A percentile compares a stretch with the other conserved stretches of the same genome.
Evolutionary conservation across 176 grass and related monocot genomes (phyloP).

Genomic region (Oryza glumipatula): DNA sequence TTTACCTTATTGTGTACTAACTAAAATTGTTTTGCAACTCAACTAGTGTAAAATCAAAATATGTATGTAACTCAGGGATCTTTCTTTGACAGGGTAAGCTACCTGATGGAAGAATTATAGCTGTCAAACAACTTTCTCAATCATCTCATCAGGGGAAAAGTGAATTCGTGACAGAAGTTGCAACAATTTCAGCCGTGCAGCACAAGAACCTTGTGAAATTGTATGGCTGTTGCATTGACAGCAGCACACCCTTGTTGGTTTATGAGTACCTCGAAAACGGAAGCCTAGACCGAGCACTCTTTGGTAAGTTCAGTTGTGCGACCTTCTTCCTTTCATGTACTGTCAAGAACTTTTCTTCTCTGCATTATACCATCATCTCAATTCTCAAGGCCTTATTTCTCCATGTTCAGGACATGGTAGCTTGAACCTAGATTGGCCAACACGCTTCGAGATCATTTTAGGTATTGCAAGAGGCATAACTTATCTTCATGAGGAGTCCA

Average conservation of each 20-base stretch:
- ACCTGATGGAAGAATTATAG: slow-evolving; percentile 51
- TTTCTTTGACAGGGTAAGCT: slow-evolving; percentile 42
- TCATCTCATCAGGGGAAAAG: slow-evolving; percentile 59
- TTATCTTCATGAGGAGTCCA: slow-evolving; percentile 77
- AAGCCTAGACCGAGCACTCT: slow-evolving; percentile 72
- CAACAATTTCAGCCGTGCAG: slow-evolving; percentile 45
- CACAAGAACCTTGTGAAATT: slow-evolving; percentile 52
- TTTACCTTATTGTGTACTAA: too few species aligned
- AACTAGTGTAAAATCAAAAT: too few species aligned
- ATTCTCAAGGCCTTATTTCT: background rate
- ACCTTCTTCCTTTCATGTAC: background rate
- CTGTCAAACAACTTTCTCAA: slow-evolving; percentile 56
- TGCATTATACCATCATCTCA: too few species aligned
- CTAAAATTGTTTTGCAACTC: too few species aligned
- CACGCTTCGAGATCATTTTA: slow-evolving; percentile 59
- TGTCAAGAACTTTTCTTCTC: too few species aligned
- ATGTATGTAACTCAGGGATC: too few species aligned
- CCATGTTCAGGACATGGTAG: slow-evolving; percentile 24
- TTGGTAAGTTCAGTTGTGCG: slow-evolving; percentile 35
- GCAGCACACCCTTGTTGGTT: slow-evolving; percentile 50
- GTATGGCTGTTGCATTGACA: slow-evolving; percentile 60
- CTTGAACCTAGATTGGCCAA: slow-evolving; percentile 57
- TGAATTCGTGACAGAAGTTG: slow-evolving; percentile 60
- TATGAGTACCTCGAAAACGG: slow-evolving; percentile 75
- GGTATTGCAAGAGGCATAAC: slow-evolving; percentile 61